phyloP scores from a whole-genome alignment of 352 stramenopile species.

The Phytopythium montanum region DNA sequence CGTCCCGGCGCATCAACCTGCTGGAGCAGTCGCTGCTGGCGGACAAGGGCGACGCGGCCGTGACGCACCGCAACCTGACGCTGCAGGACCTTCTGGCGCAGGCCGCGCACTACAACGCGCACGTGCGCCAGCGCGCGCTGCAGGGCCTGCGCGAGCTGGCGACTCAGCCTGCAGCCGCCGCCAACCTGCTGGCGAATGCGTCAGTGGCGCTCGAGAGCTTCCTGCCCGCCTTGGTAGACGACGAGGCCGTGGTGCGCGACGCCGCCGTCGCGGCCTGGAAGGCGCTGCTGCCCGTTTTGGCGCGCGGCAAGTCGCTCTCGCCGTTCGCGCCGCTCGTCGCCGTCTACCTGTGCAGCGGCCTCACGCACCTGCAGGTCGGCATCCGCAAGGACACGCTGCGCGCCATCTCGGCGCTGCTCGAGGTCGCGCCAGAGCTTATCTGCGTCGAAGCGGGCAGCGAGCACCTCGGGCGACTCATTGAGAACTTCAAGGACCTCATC shows the following conservation, averaged over 20 bases:
- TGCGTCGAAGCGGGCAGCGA: slow-evolving; percentile 48
- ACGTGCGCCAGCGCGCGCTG: slow-evolving; percentile 69
- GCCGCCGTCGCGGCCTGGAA: slow-evolving; percentile 67
- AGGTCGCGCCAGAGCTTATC: slow-evolving; percentile 53
- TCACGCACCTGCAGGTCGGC: slow-evolving; percentile 76
- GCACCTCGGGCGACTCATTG: slow-evolving; percentile 55
- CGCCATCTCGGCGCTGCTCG: slow-evolving; percentile 64
- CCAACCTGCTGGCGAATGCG: slow-evolving; percentile 70
- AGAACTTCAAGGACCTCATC: slow-evolving; percentile 80
- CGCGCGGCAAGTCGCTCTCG: slow-evolving; percentile 40
- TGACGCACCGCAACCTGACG: slow-evolving; percentile 64
- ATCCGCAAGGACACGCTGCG: slow-evolving; percentile 70
- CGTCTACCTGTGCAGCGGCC: slow-evolving; percentile 76
- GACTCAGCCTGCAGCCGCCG: slow-evolving; percentile 25
- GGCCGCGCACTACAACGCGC: slow-evolving; percentile 75
- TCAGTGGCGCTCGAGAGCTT: slow-evolving; percentile 75
- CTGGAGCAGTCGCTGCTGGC: slow-evolving; percentile 75
- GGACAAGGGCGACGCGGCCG: slow-evolving; percentile 56
- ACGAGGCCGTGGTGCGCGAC: slow-evolving; percentile 77
- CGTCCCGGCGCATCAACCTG: slow-evolving; percentile 78
- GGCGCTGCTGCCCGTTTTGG: slow-evolving; percentile 51
- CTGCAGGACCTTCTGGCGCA: slow-evolving; percentile 68
- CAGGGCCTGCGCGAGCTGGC: slow-evolving; percentile 64
- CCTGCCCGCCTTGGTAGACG: slow-evolving; percentile 65
- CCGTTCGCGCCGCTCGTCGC: slow-evolving; percentile 72